Base-by-base conservation (phyloP, 768 basidiomycete species). In the Crucibulum laeve region DNA sequence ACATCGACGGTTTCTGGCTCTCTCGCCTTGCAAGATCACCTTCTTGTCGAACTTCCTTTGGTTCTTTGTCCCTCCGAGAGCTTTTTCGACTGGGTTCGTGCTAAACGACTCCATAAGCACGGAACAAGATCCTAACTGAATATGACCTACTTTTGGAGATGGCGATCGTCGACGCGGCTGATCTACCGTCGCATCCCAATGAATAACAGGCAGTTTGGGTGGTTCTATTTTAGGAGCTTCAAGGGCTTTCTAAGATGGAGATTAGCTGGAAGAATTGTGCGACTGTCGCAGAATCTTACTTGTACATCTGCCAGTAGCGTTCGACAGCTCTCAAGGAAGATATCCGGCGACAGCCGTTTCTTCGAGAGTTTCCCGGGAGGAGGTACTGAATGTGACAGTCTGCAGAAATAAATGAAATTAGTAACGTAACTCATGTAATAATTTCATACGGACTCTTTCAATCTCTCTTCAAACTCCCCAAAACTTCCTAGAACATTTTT, bases 351-450 rank as follows among this genome's bases (percentile, higher is more conserved):
- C 8, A 30, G n/a, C 32, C 34, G 30, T 33, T 30, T 21, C 33
- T 43, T 43, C 19, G 33, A 8, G 10, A 43, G 33, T 24, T 43
- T 43, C 34, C 42, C 42, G 8, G 28, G 34, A 6, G 33, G 6
- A 6, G 42, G 42, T 11, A 19, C 32, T 21, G 8, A 10, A 15
- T 21, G 42, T 19, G 14, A 17, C 15, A 43, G 24, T 15, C 42
- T 43, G 8, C 8, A 24, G 14, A 34, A n/a, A 11, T 11, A n/a
- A 5, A 35, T 37, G 15, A 10, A 34, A 10, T 10, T 17, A 13
- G 28, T 23, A 23, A 22, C 10, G 18, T 8, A 43, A 14, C 21
- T 17, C 17, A 33, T 18, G 18, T 23, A 13, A 10, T 1, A 14
- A 11, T 15, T 17, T 8, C 6, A 7, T 19, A 36, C 42, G 15